Evolutionary conservation across 768 basidiomycete genomes (phyloP).

Genomic region (Suillus subalutaceus): DNA sequence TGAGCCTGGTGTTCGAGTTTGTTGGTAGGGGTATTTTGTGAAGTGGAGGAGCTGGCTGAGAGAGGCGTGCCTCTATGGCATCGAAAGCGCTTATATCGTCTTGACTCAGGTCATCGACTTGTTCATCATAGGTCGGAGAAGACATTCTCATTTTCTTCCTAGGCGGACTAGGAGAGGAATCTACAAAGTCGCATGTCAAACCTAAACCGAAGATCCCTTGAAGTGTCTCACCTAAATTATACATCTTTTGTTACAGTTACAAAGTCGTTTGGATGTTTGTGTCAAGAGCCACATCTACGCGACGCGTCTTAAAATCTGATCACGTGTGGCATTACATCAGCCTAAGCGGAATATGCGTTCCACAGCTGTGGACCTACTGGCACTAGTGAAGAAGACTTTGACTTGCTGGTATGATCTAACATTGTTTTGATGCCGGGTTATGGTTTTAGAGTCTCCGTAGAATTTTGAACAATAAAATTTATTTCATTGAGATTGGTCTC

Average conservation of each 20-base stretch:
- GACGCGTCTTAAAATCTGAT: not conserved
- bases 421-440: not conserved
- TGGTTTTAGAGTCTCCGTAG: not conserved
- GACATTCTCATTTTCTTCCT: conserved; percentile 66
- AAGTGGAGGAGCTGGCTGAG: conserved; percentile 32
- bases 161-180: conserved; percentile 32
- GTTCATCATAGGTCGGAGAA: conserved; percentile 66
- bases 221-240: not conserved
- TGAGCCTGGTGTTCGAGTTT: not conserved
- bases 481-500: not conserved
- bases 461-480: not conserved
- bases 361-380: no score
- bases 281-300: conserved; percentile 4
- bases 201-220: not conserved
- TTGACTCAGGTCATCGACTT: conserved; percentile 52
- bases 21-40: not conserved
- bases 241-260: not conserved
- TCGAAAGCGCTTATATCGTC: conserved; percentile 60
- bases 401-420: not conserved
- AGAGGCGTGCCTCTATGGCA: conserved; percentile 48
- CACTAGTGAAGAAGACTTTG: no score
- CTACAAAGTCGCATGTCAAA: not conserved
- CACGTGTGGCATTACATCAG: conserved; percentile 8
- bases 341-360: not conserved
- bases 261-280: not conserved